phyloP scores from a whole-genome alignment of 1,284 basidiomycete genomes.

The Cryptococcus hybrid region DNA sequence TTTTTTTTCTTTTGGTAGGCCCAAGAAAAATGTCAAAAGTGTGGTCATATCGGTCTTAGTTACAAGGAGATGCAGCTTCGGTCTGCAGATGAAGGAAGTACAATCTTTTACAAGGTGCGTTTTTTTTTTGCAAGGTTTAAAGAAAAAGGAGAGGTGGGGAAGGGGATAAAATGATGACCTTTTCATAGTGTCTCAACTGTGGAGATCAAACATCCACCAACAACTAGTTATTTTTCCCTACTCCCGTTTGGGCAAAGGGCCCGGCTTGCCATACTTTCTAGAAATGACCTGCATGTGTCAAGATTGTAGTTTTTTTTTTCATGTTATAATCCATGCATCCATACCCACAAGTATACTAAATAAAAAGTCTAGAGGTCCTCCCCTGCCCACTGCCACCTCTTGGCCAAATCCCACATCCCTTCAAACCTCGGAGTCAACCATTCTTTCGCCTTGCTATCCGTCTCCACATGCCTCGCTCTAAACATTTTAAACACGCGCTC shows the following conservation, averaged over 20 bases:
- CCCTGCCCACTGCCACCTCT: conserved; percentile 57
- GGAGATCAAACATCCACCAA: conserved; percentile 51
- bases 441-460: conserved; percentile 81
- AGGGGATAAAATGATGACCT: background rate
- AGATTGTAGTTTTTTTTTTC: background rate
- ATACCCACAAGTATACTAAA: too few species aligned
- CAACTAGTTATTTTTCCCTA: conserved; percentile 32
- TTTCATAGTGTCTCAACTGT: conserved; percentile 47
- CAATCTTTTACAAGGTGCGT: conserved; percentile 58
- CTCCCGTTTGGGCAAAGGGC: background rate
- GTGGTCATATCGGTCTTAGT: conserved; percentile 65
- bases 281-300: background rate
- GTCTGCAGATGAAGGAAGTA: conserved; percentile 87
- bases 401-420: conserved; percentile 92
- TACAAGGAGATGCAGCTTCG: conserved; percentile 61
- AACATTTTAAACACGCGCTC: conserved; percentile 80
- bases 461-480: conserved; percentile 79
- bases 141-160: background rate
- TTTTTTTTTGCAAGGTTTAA: background rate
- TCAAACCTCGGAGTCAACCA: conserved; percentile 75
- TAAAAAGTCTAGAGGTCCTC: too few species aligned
- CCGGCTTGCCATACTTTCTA: too few species aligned
- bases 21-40: conserved; percentile 87
- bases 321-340: background rate
- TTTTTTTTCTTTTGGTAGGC: conserved; percentile 57